phyloP scores from a whole-genome alignment of 2,329 filamentous ascomycete species.

The Fusarium paranaense region DNA sequence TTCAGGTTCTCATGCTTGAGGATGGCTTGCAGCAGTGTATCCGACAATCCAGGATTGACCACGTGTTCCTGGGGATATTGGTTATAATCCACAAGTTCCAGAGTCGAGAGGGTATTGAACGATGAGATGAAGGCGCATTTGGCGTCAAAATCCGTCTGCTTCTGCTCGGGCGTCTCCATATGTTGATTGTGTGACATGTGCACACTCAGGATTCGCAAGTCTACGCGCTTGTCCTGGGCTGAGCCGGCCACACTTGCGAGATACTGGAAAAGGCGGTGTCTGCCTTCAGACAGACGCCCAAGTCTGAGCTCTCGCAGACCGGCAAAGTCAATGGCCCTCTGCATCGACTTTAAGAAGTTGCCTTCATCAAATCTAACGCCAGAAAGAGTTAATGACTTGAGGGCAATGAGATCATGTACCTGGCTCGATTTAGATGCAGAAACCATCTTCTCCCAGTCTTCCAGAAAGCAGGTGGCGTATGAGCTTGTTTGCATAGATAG shows the following conservation, averaged over 20 bases:
- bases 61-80: neutral
- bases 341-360: neutral
- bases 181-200: neutral
- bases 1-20: conserved; percentile 29
- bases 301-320: conserved; percentile 11
- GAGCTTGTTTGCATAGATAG: neutral
- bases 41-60: conserved; percentile 9
- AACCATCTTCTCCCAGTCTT: neutral
- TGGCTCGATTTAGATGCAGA: neutral
- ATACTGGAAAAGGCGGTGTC: neutral
- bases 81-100: conserved; percentile 9
- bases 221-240: neutral
- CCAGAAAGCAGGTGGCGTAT: neutral
- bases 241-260: conserved; percentile 1
- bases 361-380: neutral
- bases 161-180: neutral
- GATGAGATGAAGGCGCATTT: conserved; percentile 22
- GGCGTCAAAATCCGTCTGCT: neutral
- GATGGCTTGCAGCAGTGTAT: conserved; percentile 20
- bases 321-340: conserved; percentile 21
- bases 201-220: conserved; percentile 5
- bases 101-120: conserved; percentile 24
- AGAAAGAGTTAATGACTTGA: conserved; percentile 22
- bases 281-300: neutral
- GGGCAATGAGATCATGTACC: neutral